Evolutionary conservation across 352 stramenopile genomes (phyloP), one percentile per base, ranked within the genome.

Genomic region (Pythium dissotocum): DNA sequence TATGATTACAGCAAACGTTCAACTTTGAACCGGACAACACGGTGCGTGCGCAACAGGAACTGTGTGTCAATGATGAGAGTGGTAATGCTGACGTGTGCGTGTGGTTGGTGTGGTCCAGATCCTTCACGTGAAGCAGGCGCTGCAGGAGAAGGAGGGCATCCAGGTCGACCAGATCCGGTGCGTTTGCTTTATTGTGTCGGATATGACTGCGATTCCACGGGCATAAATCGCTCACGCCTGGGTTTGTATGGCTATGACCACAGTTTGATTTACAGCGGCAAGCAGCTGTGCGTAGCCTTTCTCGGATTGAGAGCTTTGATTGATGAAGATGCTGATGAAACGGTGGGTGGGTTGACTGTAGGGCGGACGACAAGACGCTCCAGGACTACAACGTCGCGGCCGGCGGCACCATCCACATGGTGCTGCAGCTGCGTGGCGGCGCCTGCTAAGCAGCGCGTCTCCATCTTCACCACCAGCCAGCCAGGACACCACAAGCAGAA

Each of bases 101-200:
- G 42, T 6, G 42, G 8, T 49, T 49, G 2, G 16, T 49, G 62
- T 42, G 28, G 30, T 59, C 28, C 54, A 98, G 85, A 98, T 99
- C 59, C 75, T 98, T 62, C 89, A 97, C 38, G 96, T 99, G 59
- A 99, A 99, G 82, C 94, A 99, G 75, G 88, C 94, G 49, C 80
- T 99, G 61, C 97, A 99, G 79, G 97, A 99, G 83, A 99, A 99
- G 78, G 97, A 99, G 78, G 97, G 97, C 60, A 98, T 98, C 58
- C 89, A 97, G 56, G 85, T 93, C 54, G 84, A 94, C 72, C 86
- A 93, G 63, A 94, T 94, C 65, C 75, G 84, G 71, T 83, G 58
- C 61, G 54, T 54, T 62, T 10, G 16, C 54, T 35, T 51, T 30
- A 30, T 4, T 30, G 4, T 4, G 28, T 30, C 4, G 28, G 28